phyloP scores from a whole-genome alignment of 208 protist species.

The Spongospora subterranea region DNA sequence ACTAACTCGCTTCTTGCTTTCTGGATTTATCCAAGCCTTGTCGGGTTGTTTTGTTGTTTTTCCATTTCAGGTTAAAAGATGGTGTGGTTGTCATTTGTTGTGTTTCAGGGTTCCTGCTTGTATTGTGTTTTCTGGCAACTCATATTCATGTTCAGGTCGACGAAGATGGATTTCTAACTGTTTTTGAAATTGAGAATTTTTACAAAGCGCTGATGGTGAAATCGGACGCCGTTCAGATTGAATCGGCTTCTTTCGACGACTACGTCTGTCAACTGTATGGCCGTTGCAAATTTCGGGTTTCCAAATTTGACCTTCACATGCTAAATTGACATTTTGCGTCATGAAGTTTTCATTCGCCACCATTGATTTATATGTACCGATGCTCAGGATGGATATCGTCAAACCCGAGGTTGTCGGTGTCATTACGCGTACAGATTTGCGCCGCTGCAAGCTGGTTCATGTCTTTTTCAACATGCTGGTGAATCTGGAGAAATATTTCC shows the following conservation, averaged over 20 bases:
- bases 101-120: no score
- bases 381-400: slow-evolving; percentile 54
- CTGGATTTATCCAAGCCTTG: no score
- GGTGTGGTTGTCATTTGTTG: no score
- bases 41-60: no score
- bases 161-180: slow-evolving; percentile 43
- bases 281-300: not conserved
- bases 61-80: no score
- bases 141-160: slow-evolving; percentile 33
- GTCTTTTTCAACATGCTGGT: slow-evolving; percentile 60
- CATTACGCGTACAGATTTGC: not conserved
- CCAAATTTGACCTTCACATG: not conserved
- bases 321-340: not conserved
- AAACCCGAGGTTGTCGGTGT: not conserved
- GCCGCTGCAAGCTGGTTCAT: slow-evolving; percentile 39
- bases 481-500: slow-evolving; percentile 55
- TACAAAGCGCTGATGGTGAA: not conserved
- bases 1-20: no score
- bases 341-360: not conserved
- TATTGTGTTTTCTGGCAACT: no score
- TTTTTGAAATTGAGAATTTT: slow-evolving; percentile 36
- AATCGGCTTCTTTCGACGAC: not conserved
- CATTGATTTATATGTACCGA: no score
- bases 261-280: slow-evolving; percentile 50
- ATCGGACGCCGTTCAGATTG: not conserved